Base-by-base conservation (phyloP, 257 asterid species). In the Oldenlandia corymbosa region DNA sequence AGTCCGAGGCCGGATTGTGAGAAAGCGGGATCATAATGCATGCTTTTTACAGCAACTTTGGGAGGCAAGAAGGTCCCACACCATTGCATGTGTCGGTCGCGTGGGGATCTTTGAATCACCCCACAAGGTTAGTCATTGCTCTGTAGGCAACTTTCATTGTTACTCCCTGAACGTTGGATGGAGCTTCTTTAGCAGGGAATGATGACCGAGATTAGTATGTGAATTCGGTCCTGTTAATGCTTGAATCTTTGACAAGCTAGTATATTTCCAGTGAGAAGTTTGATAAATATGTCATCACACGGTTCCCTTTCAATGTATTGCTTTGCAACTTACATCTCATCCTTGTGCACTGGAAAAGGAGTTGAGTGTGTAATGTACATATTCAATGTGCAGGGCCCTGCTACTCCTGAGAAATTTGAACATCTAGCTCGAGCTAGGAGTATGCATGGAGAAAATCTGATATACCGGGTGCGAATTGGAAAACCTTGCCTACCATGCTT, bases 321-420 rank as follows among this genome's bases (percentile, higher is more conserved):
- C n/a, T n/a, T n/a, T n/a, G n/a, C n/a, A n/a, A n/a, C n/a, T n/a
- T n/a, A n/a, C n/a, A n/a, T n/a, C n/a, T n/a, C n/a, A n/a, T n/a
- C n/a, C n/a, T n/a, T n/a, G n/a, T n/a, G n/a, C n/a, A n/a, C n/a
- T n/a, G n/a, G n/a, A n/a, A n/a, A n/a, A n/a, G n/a, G n/a, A n/a
- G n/a, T n/a, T n/a, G n/a, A n/a, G n/a, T n/a, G n/a, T n/a, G 26
- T 60, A 51, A 61, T 4, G 49, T 28, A 36, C 47, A 26, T 24
- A 55, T 30, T 64, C 64, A 31, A 63, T 51, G 60, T 53, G 73
- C 71, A 91, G 98, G 95, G 88, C 9, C 95, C 95, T 27, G 77
- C 75, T 42, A 92, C 99, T 20, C 97, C 96, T 7, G 99, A 89
- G 80, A 92, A 89, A 68, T 75, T 64, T 24, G 97, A 92, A 70